Conservation (phyloP, 2,329 filamentous ascomycete genomes). For the Aspergillus caelatus region DNA sequence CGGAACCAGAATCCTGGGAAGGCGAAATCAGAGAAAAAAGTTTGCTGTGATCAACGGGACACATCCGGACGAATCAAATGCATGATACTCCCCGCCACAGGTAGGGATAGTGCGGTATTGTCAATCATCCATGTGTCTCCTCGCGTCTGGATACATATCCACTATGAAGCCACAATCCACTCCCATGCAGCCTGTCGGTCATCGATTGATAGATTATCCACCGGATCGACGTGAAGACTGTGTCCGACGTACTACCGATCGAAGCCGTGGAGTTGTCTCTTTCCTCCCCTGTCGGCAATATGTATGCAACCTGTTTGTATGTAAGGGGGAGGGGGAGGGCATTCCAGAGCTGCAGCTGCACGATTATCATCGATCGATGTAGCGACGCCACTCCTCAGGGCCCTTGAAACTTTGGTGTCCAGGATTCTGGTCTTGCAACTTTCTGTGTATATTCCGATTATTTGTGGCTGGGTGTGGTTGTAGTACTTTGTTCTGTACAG, state of each 20-base stretch:
- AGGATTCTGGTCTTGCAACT: not conserved
- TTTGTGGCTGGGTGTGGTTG: not conserved
- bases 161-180: not conserved
- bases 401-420: not conserved
- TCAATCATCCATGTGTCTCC: slow-evolving; percentile 4
- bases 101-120: slow-evolving; percentile 6
- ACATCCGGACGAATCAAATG: slow-evolving; percentile 1
- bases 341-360: slow-evolving; percentile 6
- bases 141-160: slow-evolving; percentile 1
- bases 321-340: not conserved
- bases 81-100: not conserved
- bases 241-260: not conserved
- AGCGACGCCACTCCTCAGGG: not conserved
- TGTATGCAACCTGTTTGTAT: not conserved
- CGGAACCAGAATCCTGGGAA: slow-evolving; percentile 3
- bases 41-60: slow-evolving; percentile 1
- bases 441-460: not conserved
- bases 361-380: slow-evolving; percentile 3
- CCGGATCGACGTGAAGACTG: not conserved
- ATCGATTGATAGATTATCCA: not conserved
- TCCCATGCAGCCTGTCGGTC: not conserved
- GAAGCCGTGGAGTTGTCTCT: not conserved
- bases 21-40: not conserved
- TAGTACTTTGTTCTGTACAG: not conserved
- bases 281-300: not conserved